Base-by-base conservation (phyloP, 305 asterid species). In the Solanum hybrid region DNA sequence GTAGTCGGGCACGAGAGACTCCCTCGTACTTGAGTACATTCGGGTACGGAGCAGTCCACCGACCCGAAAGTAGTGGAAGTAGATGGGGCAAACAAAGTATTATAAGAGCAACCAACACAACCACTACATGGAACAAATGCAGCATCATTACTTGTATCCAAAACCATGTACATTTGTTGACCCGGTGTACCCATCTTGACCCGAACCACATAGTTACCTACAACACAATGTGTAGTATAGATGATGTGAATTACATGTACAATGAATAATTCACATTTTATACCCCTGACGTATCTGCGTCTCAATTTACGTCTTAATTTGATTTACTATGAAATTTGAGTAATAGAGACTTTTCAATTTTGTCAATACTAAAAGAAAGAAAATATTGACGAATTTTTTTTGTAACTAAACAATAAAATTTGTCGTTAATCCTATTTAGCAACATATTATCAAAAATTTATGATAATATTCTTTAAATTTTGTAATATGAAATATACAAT, bases 101-200 rank as follows among this genome's bases (percentile, higher is more conserved):
- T 31, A 1, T 95, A 89, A 36, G 95, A 91, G 90, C 96, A 95
- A 3, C 96, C 97, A 0, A 80, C 87, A 93, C 98, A 95, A 5
- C 94, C 95, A 16, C 84, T 88, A 90, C 98, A 95, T 64, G 98
- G 98, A 34, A 95, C 86, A 96, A 96, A 95, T 89, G 96, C 96
- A 88, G 92, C 94, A 24, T 95, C 97, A 64, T 91, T 93, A 92
- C 98, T 95, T 3, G 95, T 95, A 67, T 95, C 98, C 91, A 95
- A 39, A n/a, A 94, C 98, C 97, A 94, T 95, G 91, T 93, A 92
- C 96, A 95, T 90, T 89, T 91, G 92, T 79, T 95, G 98, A 6
- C 95, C 95, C 14, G 98, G 98, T 6, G 95, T 95, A 67, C 98
- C 98, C 69, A 95, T 88, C 80, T 92, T 92, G 89, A 90, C 94